phyloP scores from a whole-genome alignment of 2,329 filamentous ascomycete genomes.

The Alternaria ventricosa region DNA sequence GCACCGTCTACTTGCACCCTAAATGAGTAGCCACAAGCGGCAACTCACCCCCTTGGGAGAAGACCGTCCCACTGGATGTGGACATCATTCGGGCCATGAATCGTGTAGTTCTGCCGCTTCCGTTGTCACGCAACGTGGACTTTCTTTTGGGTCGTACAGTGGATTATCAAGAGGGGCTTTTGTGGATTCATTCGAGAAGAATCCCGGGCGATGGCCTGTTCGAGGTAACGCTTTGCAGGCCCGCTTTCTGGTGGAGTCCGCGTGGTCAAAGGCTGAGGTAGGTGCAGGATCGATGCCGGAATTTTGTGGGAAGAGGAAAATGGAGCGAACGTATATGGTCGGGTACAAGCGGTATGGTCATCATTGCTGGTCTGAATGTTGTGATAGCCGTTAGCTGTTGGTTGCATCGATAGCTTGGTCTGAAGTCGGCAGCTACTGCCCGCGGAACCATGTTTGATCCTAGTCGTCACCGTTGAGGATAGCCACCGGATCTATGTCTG shows the following conservation, averaged over 20 bases:
- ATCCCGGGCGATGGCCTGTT: conserved; percentile 5
- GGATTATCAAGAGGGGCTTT: background rate
- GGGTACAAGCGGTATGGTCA: background rate
- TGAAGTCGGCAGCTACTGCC: background rate
- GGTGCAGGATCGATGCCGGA: background rate
- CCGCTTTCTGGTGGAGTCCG: background rate
- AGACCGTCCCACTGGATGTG: background rate
- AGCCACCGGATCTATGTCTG: background rate
- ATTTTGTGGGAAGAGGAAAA: background rate
- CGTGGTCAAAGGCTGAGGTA: background rate
- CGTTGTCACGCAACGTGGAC: background rate
- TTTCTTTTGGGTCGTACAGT: background rate
- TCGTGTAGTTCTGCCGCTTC: background rate
- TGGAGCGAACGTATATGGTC: background rate
- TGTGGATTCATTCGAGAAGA: background rate
- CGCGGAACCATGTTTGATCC: background rate
- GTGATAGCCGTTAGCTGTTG: background rate
- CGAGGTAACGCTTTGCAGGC: background rate
- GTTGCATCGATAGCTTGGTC: background rate
- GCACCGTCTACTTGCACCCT: background rate
- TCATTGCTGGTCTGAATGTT: background rate
- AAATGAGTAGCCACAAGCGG: background rate
- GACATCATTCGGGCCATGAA: background rate
- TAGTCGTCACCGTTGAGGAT: background rate
- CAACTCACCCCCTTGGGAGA: background rate